These are phyloP conservation scores for Enterocytospora artemiae DNA, from an alignment of 371 early-diverging fungal species.

Conservation along the genomic window DNA sequence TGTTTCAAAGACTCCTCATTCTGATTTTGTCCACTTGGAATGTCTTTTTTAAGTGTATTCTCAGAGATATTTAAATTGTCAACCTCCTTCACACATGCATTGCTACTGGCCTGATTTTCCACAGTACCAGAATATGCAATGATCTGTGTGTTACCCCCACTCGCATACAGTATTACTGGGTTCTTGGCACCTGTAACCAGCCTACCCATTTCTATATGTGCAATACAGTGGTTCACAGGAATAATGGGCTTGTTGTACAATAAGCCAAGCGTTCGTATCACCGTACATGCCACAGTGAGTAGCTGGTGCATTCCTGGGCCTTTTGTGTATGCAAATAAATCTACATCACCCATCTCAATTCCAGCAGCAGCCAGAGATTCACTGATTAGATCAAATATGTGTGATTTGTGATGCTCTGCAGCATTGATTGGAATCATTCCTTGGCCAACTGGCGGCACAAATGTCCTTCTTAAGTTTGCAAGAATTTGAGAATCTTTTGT, in stretches of 20 bases:
- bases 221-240: constrained; percentile 96
- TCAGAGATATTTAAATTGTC: too few species aligned
- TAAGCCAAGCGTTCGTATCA: constrained; percentile 79
- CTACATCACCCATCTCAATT: constrained; percentile 67
- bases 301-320: constrained; percentile 98
- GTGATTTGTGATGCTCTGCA: constrained; percentile 79
- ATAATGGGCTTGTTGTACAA: constrained; percentile 82
- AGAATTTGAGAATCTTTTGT: constrained; percentile 71
- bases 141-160: constrained; percentile 99
- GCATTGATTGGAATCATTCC: constrained; percentile 92
- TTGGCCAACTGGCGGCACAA: constrained; percentile 85
- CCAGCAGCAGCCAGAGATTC: constrained; percentile 69
- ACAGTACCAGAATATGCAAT: constrained; percentile 70
- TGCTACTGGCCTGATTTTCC: constrained; percentile 50
- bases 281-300: constrained; percentile 74
- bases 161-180: constrained; percentile 92
- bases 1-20: too few species aligned
- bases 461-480: constrained; percentile 81
- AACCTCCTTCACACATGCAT: neutral
- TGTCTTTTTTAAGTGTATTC: too few species aligned
- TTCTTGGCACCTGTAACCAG: constrained; percentile 84
- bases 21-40: too few species aligned
- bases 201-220: constrained; percentile 97
- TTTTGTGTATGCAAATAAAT: constrained; percentile 88
- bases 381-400: constrained; percentile 67